Base-by-base conservation (phyloP, 2,329 filamentous ascomycete species). In the Aspergillus pseudonomiae region DNA sequence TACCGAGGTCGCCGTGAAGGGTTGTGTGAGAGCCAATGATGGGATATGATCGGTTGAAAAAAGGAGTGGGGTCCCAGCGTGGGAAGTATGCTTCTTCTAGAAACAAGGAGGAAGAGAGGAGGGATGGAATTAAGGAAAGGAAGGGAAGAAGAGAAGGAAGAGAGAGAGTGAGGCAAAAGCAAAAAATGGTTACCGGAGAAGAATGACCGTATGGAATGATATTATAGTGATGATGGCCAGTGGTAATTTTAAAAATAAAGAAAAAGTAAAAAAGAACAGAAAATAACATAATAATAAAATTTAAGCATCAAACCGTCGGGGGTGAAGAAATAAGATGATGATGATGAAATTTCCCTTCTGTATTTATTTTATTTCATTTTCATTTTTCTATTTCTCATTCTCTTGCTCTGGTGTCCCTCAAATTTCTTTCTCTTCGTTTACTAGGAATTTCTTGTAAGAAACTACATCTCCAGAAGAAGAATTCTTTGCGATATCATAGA, bases 401-500 rank as follows among this genome's bases (percentile, higher is more conserved):
- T 28, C 24, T 26, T 16, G 32, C 58, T 54, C 19, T 56, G 9
- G n/a, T 41, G 21, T 48, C 21, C 21, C 45, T 16, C 45, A 26
- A 34, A 11, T 34, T 26, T 46, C 48, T 59, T 50, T 39, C 7
- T 48, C 14, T 21, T 26, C 11, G 12, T 41, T 41, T 2, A 21
- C 9, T 46, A 11, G 43, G 43, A 24, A 32, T 30, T 52, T 21
- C 32, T n/a, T 11, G 9, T 36, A 16, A 36, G 34, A 16, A 52
- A 34, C 16, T 52, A 32, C 28, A 12, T 32, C 21, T n/a, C 48
- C 48, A 34, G 28, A 52, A 52, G 48, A 52, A 62, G 61, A 62
- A 59, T 62, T 32, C 56, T 55, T 53, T 36, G 60, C 61, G 57
- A 63, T 59, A 57, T 58, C 54, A 26, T 14, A 24, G 61, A 56